These are phyloP conservation scores for Tylopilus vinaceipallidus DNA, from an alignment of 768 basidiomycete species.

Conservation along the genomic window DNA sequence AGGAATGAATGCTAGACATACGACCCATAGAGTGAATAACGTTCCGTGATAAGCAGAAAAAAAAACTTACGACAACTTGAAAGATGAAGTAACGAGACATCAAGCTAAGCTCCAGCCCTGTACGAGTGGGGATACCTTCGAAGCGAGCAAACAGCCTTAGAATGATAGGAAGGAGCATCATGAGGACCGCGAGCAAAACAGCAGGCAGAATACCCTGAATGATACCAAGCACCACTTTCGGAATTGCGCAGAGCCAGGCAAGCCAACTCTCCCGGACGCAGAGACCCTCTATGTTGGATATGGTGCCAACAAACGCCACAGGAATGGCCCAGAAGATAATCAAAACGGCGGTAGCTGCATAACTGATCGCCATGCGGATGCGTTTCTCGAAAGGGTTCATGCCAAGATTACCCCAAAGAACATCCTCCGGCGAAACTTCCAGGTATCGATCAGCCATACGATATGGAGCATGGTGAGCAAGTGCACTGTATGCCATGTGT, in stretches of 20 bases:
- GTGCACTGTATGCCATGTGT: slow-evolving; percentile 75
- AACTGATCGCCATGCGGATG: slow-evolving; percentile 64
- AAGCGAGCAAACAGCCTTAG: slow-evolving; percentile 77
- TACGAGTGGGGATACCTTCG: slow-evolving; percentile 87
- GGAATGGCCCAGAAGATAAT: slow-evolving; percentile 90
- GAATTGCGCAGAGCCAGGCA: slow-evolving; percentile 78
- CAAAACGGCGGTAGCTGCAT: slow-evolving; percentile 71
- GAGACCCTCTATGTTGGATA: slow-evolving; percentile 78
- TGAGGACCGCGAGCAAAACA: slow-evolving; percentile 82
- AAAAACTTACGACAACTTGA: slow-evolving; percentile 75
- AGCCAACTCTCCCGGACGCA: slow-evolving; percentile 68
- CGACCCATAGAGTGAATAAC: not conserved
- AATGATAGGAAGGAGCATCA: slow-evolving; percentile 86
- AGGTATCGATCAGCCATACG: slow-evolving; percentile 73
- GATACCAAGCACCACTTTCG: slow-evolving; percentile 67
- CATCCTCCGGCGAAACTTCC: slow-evolving; percentile 84
- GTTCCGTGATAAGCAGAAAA: not conserved
- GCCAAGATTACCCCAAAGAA: slow-evolving; percentile 89
- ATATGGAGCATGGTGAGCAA: slow-evolving; percentile 81
- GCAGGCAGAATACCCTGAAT: slow-evolving; percentile 89
- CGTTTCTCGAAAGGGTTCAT: slow-evolving; percentile 88
- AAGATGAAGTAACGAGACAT: slow-evolving; percentile 94
- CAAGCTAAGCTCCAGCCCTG: slow-evolving; percentile 81
- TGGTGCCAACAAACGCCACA: slow-evolving; percentile 78
- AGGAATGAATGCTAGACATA: slow-evolving; percentile 87